Base-by-base conservation (phyloP, 2,329 filamentous ascomycete genomes). In the Exserohilum rostratum region DNA sequence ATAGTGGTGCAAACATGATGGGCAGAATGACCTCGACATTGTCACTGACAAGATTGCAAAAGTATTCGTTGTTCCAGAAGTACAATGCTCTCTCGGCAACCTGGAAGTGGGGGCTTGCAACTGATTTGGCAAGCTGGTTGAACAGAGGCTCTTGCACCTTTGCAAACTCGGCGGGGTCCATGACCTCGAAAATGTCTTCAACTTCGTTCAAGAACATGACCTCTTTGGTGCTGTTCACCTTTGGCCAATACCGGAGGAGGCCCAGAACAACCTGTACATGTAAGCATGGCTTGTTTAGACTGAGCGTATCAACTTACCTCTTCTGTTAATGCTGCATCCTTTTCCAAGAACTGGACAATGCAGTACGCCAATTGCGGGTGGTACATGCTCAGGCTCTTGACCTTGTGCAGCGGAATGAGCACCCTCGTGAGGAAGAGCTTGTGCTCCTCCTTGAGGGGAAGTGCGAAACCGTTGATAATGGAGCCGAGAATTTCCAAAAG, bases 61-160 rank as follows among this genome's bases (percentile, higher is more conserved):
- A 99, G 76, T 99, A 99, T 76, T 99, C 95, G 72, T 99, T 99
- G 82, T 99, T 99, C 95, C 95, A 99, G 81, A 99, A 99, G 79
- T 99, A 99, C 25, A 99, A 83, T 5, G 95, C 95, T 63, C 95
- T 87, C 79, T 99, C 95, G 15, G 95, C 95, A 54, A 99, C 95
- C 82, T 99, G 95, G 80, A 99, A 99, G 77, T 99, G 95, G 44
- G 95, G 95, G 73, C 95, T 99, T 45, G 95, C 93, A 37, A 99
- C 95, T 2, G 95, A 98, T 77, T 98, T 99, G 62, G 95, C 93
- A 62, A 99, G 83, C 75, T 99, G 95, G 68, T 96, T 92, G 82
- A 99, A 99, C 34, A 99, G 80, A 44, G 95, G 93, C 71, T 98
- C 95, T 76, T 99, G 95, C 34, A 99, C 95, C 80, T 99, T 99